Base-by-base conservation (phyloP, 257 asterid species). In the Thymus quinquecostatus region DNA sequence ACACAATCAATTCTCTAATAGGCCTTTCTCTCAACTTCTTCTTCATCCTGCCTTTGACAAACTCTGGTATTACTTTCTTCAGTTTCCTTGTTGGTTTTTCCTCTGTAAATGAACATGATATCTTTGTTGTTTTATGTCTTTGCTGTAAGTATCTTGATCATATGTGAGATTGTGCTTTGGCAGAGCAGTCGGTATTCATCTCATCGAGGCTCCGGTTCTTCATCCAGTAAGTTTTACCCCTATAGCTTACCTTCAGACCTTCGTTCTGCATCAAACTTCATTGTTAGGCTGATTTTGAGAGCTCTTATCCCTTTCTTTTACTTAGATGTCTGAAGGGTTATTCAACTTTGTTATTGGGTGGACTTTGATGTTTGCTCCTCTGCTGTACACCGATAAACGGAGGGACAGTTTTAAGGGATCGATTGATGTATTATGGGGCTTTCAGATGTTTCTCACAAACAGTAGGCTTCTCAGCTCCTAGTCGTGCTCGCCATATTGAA, bases 111-210 rank as follows among this genome's bases (percentile, higher is more conserved):
- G 21, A 21, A 21, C 21, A 21, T 21, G 21, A 21, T 21, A 21
- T 21, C 21, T 53, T 59, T 56, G 10, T 21, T 32, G 5, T 49
- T 47, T 4, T 4, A 47, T 29, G 40, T 29, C 10, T 8, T 40
- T 38, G 2, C n/a, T 54, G 27, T 3, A 67, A 53, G 68, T 66
- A 53, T 79, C 82, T 84, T 86, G 84, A 81, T 85, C 77, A 64
- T 71, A 67, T 70, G 53, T 75, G 72, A 70, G 43, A 76, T 66
- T 67, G 59, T 77, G 56, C 53, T 76, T 84, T 80, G 97, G 81
- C 96, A 89, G 99, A 83, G 91, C 86, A 94, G 99, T 85, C 74
- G 99, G 99, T 66, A 74, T 89, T 86, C 95, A 91, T 84, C 69
- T 89, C 56, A 41, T 87, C 8, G 96, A 92, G 81, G 92, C 96